A percentile compares a stretch with the other conserved stretches of the same genome.
phyloP scores from a whole-genome alignment of 208 protist genomes.

The Jaenimonas drosophilae region DNA sequence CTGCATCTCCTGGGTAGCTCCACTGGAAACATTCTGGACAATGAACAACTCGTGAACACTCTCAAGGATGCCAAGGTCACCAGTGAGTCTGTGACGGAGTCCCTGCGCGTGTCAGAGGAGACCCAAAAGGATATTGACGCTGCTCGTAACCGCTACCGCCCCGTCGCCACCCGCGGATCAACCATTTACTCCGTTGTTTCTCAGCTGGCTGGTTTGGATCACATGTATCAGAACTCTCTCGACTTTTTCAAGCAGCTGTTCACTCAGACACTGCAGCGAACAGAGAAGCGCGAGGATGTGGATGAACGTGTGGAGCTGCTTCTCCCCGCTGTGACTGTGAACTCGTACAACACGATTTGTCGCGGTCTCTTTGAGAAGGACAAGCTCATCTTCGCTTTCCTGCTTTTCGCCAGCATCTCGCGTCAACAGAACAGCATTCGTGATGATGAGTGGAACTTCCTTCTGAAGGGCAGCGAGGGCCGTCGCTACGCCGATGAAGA shows the following conservation, averaged over 20 bases:
- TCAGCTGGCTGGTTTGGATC: slow-evolving; percentile 82
- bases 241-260: slow-evolving; percentile 92
- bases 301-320: slow-evolving; percentile 70
- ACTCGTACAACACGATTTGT: slow-evolving; percentile 91
- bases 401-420: slow-evolving; percentile 87
- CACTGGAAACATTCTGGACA: slow-evolving; percentile 94
- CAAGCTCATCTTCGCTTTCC: slow-evolving; percentile 94
- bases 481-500: slow-evolving; percentile 57
- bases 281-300: slow-evolving; percentile 67
- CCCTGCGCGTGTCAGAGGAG: slow-evolving; percentile 87
- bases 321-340: slow-evolving; percentile 76
- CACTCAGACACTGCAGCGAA: slow-evolving; percentile 79
- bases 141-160: slow-evolving; percentile 89
- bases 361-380: slow-evolving; percentile 93
- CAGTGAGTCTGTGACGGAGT: slow-evolving; percentile 82
- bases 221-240: slow-evolving; percentile 94
- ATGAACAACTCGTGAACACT: slow-evolving; percentile 93
- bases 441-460: slow-evolving; percentile 83
- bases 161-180: slow-evolving; percentile 90
- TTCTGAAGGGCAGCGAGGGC: slow-evolving; percentile 84
- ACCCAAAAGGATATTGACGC: slow-evolving; percentile 92
- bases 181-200: slow-evolving; percentile 94
- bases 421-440: slow-evolving; percentile 53
- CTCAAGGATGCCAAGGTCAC: slow-evolving; percentile 91
- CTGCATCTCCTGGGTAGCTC: slow-evolving; percentile 87